Evolutionary conservation across 306 rosid species (phyloP).

Genomic region (Vigna reflexopilosa): DNA sequence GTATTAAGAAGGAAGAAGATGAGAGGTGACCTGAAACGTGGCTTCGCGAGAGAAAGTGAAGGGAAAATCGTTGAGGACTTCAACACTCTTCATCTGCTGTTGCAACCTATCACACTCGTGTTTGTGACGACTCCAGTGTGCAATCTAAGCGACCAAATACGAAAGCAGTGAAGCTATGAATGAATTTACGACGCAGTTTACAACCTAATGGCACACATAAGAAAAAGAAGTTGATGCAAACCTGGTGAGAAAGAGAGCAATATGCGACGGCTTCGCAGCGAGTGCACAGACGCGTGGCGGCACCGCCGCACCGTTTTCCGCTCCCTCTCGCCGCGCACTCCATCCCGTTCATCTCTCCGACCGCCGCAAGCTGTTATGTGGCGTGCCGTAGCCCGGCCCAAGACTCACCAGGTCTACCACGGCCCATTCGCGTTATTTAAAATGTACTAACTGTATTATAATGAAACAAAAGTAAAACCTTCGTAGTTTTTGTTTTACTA

Average conservation of each 20-base stretch:
- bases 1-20: constrained; percentile 11
- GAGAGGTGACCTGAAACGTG: constrained; percentile 62
- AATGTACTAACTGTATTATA: too few species aligned
- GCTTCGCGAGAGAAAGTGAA: constrained; percentile 77
- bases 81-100: constrained; percentile 67
- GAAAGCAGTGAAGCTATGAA: constrained; percentile 33
- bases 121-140: constrained; percentile 80
- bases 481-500: too few species aligned
- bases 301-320: constrained; percentile 68
- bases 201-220: neutral
- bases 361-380: neutral
- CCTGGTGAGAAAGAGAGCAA: constrained; percentile 89
- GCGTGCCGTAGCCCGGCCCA: neutral
- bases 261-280: constrained; percentile 89
- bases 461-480: too few species aligned
- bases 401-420: neutral
- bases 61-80: constrained; percentile 71
- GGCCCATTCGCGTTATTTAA: neutral
- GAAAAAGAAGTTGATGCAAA: neutral
- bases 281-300: constrained; percentile 64
- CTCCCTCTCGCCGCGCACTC: constrained; percentile 87
- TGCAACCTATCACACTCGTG: constrained; percentile 85
- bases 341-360: constrained; percentile 48
- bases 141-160: constrained; percentile 54
- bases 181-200: neutral